Percentiles rank a stretch among this genome's conserved stretches.
These are phyloP conservation scores for Ophiocordyceps unilateralis DNA, from an alignment of 2,329 filamentous ascomycete genomes.

Conservation along the genomic window DNA sequence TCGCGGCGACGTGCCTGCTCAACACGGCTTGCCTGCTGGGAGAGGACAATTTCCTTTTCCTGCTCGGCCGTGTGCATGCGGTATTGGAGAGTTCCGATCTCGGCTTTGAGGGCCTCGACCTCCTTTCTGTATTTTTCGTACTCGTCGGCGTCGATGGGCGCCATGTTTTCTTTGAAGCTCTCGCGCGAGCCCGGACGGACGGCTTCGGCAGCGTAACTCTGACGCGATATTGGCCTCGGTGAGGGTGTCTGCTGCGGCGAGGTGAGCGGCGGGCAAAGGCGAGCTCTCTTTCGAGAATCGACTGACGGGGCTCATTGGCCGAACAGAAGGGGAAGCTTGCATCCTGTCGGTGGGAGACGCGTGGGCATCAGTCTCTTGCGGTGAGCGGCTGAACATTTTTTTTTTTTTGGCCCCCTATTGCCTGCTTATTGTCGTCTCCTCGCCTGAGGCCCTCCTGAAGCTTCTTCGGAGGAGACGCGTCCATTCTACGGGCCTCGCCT, in stretches of 20 bases:
- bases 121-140: slow-evolving; percentile 39
- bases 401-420: too few relatives aligned
- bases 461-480: not conserved
- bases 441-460: too few relatives aligned
- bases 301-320: not conserved
- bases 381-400: too few relatives aligned
- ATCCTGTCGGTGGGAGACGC: not conserved
- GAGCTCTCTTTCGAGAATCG: not conserved
- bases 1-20: slow-evolving; percentile 63
- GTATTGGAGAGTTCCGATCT: slow-evolving; percentile 76
- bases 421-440: not conserved
- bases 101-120: slow-evolving; percentile 70
- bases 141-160: slow-evolving; percentile 38
- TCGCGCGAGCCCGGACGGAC: slow-evolving; percentile 33
- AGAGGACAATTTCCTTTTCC: slow-evolving; percentile 62
- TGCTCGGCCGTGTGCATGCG: slow-evolving; percentile 75
- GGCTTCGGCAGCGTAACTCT: slow-evolving; percentile 21
- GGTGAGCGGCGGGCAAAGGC: not conserved
- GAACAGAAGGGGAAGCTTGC: not conserved
- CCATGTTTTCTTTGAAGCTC: slow-evolving; percentile 42
- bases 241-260: slow-evolving; percentile 33
- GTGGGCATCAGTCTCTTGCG: too few relatives aligned
- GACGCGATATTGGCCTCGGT: slow-evolving; percentile 21
- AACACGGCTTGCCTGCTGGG: slow-evolving; percentile 71
- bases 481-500: not conserved